Conservation (phyloP, 805 yeast species). For the Saccharomycopsis sp. region DNA sequence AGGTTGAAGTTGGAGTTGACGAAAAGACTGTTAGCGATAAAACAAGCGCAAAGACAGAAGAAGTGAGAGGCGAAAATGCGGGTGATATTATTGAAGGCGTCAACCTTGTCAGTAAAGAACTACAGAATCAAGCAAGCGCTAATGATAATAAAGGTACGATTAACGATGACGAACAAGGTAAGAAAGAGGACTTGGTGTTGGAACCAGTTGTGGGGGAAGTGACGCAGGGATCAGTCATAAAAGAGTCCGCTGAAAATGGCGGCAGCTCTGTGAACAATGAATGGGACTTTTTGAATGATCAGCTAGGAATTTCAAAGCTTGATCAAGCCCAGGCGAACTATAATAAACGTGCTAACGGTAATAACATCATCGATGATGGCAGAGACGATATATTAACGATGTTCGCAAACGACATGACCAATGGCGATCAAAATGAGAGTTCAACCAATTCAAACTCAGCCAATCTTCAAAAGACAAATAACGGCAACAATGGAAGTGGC, state of each 20-base stretch:
- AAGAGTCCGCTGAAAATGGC: conserved; percentile 3
- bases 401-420: background rate
- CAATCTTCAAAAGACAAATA: too few species aligned
- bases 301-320: background rate
- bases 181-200: background rate
- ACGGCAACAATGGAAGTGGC: too few species aligned
- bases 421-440: background rate
- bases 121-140: background rate
- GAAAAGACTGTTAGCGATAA: too few species aligned
- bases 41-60: too few species aligned
- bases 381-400: background rate
- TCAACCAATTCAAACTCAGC: too few species aligned
- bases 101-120: background rate
- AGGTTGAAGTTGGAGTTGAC: background rate
- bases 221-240: background rate
- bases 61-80: too few species aligned
- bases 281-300: conserved; percentile 7
- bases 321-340: background rate
- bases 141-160: background rate
- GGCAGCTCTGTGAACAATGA: background rate
- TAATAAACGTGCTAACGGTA: background rate
- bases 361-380: background rate
- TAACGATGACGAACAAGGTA: background rate
- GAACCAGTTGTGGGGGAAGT: background rate
- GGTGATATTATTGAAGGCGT: background rate